Evolutionary conservation across 169 alveolate species (phyloP).

Genomic region (Eimeria tenella): DNA sequence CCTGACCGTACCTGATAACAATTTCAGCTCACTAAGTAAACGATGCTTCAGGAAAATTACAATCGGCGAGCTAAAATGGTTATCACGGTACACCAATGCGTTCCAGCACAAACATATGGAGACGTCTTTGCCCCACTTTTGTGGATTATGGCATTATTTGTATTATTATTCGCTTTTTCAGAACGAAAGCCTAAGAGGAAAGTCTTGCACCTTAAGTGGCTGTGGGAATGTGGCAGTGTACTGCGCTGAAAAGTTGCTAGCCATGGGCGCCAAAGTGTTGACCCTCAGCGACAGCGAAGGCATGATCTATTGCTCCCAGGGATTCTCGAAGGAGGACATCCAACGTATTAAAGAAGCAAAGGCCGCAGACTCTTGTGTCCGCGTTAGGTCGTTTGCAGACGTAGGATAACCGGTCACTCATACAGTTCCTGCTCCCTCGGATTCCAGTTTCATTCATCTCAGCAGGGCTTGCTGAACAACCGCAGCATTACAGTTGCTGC

Average conservation of each 20-base stretch:
- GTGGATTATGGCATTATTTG: background rate
- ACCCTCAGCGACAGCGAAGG: constrained; percentile 90
- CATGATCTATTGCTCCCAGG: constrained; percentile 84
- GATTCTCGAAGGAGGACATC: constrained; percentile 85
- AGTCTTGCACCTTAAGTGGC: constrained; percentile 88
- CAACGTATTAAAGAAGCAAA: constrained; percentile 82
- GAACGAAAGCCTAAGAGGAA: constrained; percentile 81
- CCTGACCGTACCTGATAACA: constrained; percentile 89
- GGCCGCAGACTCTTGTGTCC: constrained; percentile 75
- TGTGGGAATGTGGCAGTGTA: constrained; percentile 92
- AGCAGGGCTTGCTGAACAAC: too few relatives aligned
- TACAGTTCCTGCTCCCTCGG: too few relatives aligned
- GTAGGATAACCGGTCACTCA: background rate
- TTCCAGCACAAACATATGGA: too few relatives aligned
- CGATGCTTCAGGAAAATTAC: background rate
- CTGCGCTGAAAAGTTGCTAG: constrained; percentile 88
- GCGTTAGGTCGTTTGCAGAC: constrained; percentile 26
- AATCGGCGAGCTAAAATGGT: background rate
- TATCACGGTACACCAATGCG: too few relatives aligned
- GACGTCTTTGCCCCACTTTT: too few relatives aligned
- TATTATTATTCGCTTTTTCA: background rate
- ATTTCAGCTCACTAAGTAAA: too few relatives aligned
- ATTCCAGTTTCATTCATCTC: too few relatives aligned
- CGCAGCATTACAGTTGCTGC: too few relatives aligned
- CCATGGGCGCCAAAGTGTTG: constrained; percentile 88